Conservation (phyloP, 2,329 filamentous ascomycete species). For the Talaromyces sp. region DNA sequence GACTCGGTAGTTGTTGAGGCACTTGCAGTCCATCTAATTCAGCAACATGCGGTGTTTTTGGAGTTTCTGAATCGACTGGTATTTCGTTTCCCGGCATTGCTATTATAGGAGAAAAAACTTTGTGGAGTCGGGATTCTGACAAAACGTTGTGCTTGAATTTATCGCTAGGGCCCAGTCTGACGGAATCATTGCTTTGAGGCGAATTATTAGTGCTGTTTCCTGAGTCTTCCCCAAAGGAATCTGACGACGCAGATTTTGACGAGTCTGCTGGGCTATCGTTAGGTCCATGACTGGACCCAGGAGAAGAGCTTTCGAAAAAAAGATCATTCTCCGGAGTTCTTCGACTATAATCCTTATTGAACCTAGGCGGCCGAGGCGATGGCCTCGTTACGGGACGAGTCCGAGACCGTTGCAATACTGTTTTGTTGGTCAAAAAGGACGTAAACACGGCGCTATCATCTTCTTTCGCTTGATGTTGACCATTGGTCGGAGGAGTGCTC, state of each 20-base stretch:
- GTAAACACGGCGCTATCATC: conserved; percentile 35
- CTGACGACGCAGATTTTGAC: neutral
- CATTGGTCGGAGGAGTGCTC: conserved; percentile 23
- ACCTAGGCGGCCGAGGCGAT: neutral
- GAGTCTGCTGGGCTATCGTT: neutral
- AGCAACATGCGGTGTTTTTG: conserved; percentile 30
- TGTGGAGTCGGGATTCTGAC: neutral
- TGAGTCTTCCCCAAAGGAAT: conserved; percentile 5
- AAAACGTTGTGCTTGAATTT: conserved; percentile 9
- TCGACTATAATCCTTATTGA: neutral
- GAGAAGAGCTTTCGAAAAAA: conserved; percentile 4
- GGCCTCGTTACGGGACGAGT: neutral
- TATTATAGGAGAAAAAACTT: conserved; percentile 8
- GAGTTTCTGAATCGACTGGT: conserved; percentile 17
- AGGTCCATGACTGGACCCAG: neutral
- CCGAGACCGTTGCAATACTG: neutral
- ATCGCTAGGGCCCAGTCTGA: conserved; percentile 1
- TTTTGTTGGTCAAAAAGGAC: conserved; percentile 35
- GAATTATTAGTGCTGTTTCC: neutral
- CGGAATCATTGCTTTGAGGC: neutral
- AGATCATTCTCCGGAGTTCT: conserved; percentile 8
- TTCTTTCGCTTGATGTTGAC: conserved; percentile 13
- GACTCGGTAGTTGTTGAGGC: conserved; percentile 18
- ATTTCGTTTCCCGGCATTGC: conserved; percentile 13
- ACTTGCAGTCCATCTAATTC: conserved; percentile 37